Base-by-base conservation (phyloP, 495 filamentous ascomycete genomes). In the Aspergillus coremiiformis region DNA sequence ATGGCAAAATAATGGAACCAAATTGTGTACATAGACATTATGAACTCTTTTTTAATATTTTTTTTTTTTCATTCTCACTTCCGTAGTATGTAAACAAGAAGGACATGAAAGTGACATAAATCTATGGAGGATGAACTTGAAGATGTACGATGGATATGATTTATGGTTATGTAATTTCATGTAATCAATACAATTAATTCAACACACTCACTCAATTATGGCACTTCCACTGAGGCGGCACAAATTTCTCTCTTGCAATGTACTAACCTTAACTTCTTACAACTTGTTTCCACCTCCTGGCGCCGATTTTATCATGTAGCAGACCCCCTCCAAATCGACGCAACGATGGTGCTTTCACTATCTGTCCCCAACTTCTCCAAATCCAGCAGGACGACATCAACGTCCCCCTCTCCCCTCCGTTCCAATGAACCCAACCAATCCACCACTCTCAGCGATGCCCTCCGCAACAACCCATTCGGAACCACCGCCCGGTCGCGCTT, bases 391-490 rank as follows among this genome's bases (percentile, higher is more conserved):
- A 27, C 24, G 8, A 27, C 24, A 27, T 27, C 24, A 24, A 52
- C 66, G 22, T 59, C 64, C 47, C 47, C 57, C 53, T 59, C 56
- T 20, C 67, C 60, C 62, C 65, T 51, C 39, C 59, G 47, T 29
- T 26, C 49, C 17, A 39, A 24, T 47, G 44, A 54, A 32, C 58
- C 50, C 47, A 65, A 44, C 52, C 58, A 65, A 19, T 73, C 72
- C 15, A 52, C 65, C 32, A 73, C 70, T 3, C 56, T 75, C 22
- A 65, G 55, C 44, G 70, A 73, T 53, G 71, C 71, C 7, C 63
- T 75, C 21, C 66, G 70, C 29, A 70, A 69, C 47, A 75, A 75
- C 45, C 71, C 73, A 0, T 76, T 76, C 51, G 73, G 71, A 15
- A 63, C 44, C 42, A 60, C 66, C 6, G 61, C 64, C 15, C 69